Percentiles rank a stretch among this genome's conserved stretches.
These are phyloP conservation scores for Trametes pubescens DNA, from an alignment of 1,284 basidiomycete genomes.

Conservation along the genomic window DNA sequence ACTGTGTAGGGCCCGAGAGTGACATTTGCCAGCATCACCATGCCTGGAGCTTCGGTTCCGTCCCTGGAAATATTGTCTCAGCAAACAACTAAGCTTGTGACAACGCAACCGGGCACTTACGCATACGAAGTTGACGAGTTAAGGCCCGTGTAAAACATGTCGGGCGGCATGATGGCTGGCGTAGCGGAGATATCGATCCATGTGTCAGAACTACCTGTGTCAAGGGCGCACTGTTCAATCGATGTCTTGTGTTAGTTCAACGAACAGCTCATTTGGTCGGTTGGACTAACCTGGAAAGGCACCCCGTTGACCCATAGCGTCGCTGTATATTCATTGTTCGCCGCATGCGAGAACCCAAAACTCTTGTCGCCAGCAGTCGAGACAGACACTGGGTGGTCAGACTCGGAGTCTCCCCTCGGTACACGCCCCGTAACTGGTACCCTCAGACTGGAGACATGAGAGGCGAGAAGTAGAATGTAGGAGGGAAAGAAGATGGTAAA, in stretches of 20 bases:
- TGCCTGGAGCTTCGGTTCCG: neutral
- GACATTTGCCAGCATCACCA: conserved; percentile 7
- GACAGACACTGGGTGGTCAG: conserved; percentile 7
- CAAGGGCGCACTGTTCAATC: neutral
- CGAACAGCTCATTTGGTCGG: neutral
- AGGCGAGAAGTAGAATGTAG: neutral
- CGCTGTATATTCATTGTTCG: neutral
- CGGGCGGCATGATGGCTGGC: neutral
- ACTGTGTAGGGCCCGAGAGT: conserved; percentile 7
- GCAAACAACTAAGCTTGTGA: neutral
- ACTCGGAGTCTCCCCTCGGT: too few species aligned
- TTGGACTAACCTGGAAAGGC: conserved; percentile 1
- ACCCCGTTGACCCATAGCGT: conserved; percentile 6
- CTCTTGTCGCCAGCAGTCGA: neutral
- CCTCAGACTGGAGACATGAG: neutral
- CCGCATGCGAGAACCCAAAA: conserved; percentile 5
- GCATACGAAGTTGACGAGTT: neutral
- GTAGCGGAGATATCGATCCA: conserved; percentile 1
- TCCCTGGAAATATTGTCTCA: neutral
- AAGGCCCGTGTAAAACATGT: conserved; percentile 1
- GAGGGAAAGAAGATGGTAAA: neutral
- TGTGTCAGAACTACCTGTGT: conserved; percentile 9
- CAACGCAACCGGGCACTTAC: neutral
- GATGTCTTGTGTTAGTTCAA: too few species aligned
- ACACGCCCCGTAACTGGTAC: neutral